Conservation (phyloP, 2,329 filamentous ascomycete species). For the Pseudogymnoascus sp. region DNA sequence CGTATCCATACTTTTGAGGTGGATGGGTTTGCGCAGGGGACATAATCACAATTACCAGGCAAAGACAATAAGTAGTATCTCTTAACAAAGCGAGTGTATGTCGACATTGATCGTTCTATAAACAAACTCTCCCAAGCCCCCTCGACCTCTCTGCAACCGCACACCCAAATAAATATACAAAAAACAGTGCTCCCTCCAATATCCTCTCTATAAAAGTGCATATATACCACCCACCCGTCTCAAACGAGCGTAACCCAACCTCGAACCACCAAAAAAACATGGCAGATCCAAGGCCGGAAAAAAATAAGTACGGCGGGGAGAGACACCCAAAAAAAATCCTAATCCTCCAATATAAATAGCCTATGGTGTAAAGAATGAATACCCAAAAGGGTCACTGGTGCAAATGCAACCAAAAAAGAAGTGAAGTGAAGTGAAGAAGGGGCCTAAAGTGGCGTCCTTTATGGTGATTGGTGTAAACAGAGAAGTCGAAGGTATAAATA, state of each 20-base stretch:
- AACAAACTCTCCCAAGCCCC: neutral
- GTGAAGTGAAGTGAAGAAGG: neutral
- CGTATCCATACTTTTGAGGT: too few species aligned
- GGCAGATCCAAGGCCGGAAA: neutral
- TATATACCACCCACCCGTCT: slow-evolving; percentile 8
- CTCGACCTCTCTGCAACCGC: neutral
- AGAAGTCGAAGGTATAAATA: slow-evolving; percentile 10
- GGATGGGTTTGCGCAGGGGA: too few species aligned
- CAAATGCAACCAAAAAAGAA: neutral
- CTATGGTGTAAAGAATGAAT: slow-evolving; percentile 8
- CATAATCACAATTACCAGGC: neutral
- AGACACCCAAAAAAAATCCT: neutral
- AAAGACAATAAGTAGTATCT: neutral
- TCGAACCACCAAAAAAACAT: neutral
- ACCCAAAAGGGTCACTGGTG: slow-evolving; percentile 8
- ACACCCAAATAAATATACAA: slow-evolving; percentile 2
- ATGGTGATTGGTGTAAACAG: neutral
- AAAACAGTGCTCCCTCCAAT: neutral
- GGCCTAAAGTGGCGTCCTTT: neutral
- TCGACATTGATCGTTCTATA: neutral
- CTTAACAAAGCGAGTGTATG: slow-evolving; percentile 6
- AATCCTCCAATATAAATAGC: slow-evolving; percentile 6
- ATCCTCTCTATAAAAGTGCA: neutral
- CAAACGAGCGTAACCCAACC: slow-evolving; percentile 6
- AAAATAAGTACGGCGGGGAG: slow-evolving; percentile 1